These are phyloP conservation scores for Dictyostelium firmibasis DNA, from an alignment of 78 protist species.

Conservation along the genomic window DNA sequence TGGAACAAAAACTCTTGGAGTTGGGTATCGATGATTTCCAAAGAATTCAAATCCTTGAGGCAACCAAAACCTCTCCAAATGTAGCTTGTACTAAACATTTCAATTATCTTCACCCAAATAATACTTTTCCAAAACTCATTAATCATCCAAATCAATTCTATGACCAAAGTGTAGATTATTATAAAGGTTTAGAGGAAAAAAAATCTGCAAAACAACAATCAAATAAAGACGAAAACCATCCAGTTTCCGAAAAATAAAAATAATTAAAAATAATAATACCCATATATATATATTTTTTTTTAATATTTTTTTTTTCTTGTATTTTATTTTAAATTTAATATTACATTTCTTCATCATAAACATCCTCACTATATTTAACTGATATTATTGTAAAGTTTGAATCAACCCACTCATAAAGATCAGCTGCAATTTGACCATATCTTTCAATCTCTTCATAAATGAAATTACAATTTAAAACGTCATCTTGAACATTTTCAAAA, in stretches of 20 bases:
- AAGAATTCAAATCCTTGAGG: slow-evolving; percentile 14
- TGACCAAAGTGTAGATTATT: slow-evolving; percentile 20
- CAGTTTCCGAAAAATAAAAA: not conserved
- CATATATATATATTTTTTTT: not conserved
- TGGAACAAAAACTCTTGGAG: slow-evolving; percentile 11
- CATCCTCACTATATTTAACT: not conserved
- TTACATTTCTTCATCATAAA: not conserved
- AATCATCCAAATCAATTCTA: slow-evolving; percentile 77
- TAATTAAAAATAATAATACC: not conserved
- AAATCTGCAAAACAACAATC: not conserved
- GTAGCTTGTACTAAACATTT: slow-evolving; percentile 72
- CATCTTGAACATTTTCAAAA: slow-evolving; percentile 9
- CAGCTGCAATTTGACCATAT: not conserved
- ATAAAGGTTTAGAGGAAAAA: slow-evolving; percentile 13
- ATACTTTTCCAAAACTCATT: slow-evolving; percentile 12
- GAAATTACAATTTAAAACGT: not conserved
- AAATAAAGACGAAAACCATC: not conserved
- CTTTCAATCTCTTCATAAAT: not conserved
- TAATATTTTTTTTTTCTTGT: not conserved
- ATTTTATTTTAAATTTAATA: not conserved
- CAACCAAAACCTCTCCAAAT: slow-evolving; percentile 12
- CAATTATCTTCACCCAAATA: slow-evolving; percentile 37
- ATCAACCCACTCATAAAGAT: slow-evolving; percentile 12
- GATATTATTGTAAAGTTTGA: slow-evolving; percentile 11
- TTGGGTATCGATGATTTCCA: slow-evolving; percentile 4